phyloP scores from a whole-genome alignment of 2,329 filamentous ascomycete species.

The Xylariaceae sp. region DNA sequence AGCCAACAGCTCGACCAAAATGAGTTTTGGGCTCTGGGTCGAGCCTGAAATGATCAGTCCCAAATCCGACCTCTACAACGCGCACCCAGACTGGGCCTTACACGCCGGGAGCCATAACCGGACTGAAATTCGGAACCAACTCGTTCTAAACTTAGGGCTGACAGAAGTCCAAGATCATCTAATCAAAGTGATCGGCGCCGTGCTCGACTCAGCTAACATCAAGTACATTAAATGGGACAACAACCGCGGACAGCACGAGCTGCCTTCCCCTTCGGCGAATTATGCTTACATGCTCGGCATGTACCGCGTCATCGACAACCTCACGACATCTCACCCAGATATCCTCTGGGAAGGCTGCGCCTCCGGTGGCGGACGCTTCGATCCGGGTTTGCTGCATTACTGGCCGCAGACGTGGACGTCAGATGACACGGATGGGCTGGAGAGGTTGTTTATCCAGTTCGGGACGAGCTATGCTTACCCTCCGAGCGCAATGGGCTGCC shows the following conservation, averaged over 20 bases:
- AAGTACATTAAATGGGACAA: constrained; percentile 66
- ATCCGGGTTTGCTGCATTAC: constrained; percentile 59
- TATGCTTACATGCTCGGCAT: constrained; percentile 61
- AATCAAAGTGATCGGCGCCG: constrained; percentile 49
- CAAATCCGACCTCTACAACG: constrained; percentile 55
- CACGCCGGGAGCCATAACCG: constrained; percentile 54
- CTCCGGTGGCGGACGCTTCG: constrained; percentile 61
- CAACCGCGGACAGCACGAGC: constrained; percentile 62
- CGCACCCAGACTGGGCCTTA: constrained; percentile 62
- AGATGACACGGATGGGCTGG: constrained; percentile 60
- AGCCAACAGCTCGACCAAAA: constrained; percentile 41
- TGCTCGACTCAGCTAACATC: constrained; percentile 52
- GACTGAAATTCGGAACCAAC: constrained; percentile 53
- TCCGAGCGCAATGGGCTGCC: constrained; percentile 60
- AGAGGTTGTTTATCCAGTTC: constrained; percentile 59
- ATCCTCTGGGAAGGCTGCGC: constrained; percentile 65
- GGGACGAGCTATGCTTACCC: constrained; percentile 62
- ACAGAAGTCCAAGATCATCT: constrained; percentile 61
- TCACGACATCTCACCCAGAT: constrained; percentile 57
- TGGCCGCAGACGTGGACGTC: constrained; percentile 65
- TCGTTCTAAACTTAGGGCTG: constrained; percentile 58
- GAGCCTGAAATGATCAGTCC: constrained; percentile 67
- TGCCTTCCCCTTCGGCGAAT: constrained; percentile 47
- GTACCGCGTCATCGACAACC: constrained; percentile 57
- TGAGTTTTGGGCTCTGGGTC: constrained; percentile 63